Conservation (phyloP, 768 basidiomycete genomes). For the Calocybe gangraenosa region DNA sequence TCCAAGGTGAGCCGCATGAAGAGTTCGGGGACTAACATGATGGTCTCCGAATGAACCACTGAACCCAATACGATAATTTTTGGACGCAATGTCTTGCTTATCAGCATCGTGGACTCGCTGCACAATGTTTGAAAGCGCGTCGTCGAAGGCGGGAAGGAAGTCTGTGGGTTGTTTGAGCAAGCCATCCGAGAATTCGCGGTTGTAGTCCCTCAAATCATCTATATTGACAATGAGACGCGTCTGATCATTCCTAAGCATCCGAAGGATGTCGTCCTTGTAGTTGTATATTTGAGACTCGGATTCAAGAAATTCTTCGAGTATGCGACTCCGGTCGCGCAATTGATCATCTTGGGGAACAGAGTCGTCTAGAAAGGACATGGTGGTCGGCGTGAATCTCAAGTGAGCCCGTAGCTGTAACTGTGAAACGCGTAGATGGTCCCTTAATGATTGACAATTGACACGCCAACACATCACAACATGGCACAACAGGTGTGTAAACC, state of each 20-base stretch:
- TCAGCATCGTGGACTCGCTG: constrained; percentile 69
- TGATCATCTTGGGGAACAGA: constrained; percentile 63
- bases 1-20: constrained; percentile 83
- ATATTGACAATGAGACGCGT: constrained; percentile 93
- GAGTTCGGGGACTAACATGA: constrained; percentile 91
- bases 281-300: constrained; percentile 66
- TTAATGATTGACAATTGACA: background rate
- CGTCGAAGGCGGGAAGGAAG: constrained; percentile 86
- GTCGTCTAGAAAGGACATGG: constrained; percentile 51
- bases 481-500: no score
- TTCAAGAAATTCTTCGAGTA: constrained; percentile 81
- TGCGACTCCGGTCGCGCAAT: constrained; percentile 69
- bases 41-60: constrained; percentile 98
- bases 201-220: constrained; percentile 92
- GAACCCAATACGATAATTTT: constrained; percentile 84
- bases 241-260: constrained; percentile 78
- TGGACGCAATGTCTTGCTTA: constrained; percentile 79
- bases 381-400: constrained; percentile 9
- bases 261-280: constrained; percentile 80
- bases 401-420: background rate
- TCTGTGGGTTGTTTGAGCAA: constrained; percentile 85
- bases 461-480: constrained; percentile 11
- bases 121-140: constrained; percentile 72
- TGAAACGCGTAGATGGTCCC: no score
- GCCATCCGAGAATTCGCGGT: constrained; percentile 83